Evolutionary conservation across 2,329 filamentous ascomycete genomes (phyloP).

Genomic region (Fusarium siculi): DNA sequence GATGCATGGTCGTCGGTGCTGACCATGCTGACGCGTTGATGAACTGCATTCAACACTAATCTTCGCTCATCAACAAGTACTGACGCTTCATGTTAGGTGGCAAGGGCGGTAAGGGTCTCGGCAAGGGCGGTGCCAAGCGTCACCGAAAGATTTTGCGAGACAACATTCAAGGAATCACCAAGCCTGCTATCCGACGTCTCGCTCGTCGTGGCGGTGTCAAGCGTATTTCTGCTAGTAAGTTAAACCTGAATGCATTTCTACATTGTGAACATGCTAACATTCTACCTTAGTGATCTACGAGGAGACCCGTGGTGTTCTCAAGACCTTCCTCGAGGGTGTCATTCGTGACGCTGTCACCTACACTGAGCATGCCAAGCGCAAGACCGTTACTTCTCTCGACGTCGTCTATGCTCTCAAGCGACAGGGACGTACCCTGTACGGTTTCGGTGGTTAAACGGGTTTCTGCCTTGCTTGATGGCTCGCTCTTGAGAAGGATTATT

Average conservation of each 20-base stretch:
- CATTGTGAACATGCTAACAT: constrained; percentile 21
- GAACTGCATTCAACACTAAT: neutral
- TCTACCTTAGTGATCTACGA: constrained; percentile 73
- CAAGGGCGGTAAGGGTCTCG: constrained; percentile 97
- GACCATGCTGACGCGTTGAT: neutral
- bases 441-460: constrained; percentile 81
- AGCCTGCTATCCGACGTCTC: constrained; percentile 98
- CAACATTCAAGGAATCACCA: constrained; percentile 99
- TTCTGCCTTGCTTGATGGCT: constrained; percentile 10
- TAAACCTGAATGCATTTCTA: neutral
- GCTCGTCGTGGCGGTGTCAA: constrained; percentile 99
- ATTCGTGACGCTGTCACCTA: constrained; percentile 82
- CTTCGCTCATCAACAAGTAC: constrained; percentile 43
- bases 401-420: constrained; percentile 76
- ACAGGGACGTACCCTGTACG: constrained; percentile 82
- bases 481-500: constrained; percentile 28
- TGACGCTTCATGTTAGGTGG: constrained; percentile 72
- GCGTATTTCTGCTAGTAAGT: constrained; percentile 96
- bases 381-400: constrained; percentile 78
- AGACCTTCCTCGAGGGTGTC: constrained; percentile 81
- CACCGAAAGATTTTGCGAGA: constrained; percentile 99
- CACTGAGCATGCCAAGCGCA: constrained; percentile 84
- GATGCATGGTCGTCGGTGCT: neutral
- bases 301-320: constrained; percentile 80
- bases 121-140: constrained; percentile 98